Conservation (phyloP, 1,284 basidiomycete species). For the Apiotrichum domesticum region DNA sequence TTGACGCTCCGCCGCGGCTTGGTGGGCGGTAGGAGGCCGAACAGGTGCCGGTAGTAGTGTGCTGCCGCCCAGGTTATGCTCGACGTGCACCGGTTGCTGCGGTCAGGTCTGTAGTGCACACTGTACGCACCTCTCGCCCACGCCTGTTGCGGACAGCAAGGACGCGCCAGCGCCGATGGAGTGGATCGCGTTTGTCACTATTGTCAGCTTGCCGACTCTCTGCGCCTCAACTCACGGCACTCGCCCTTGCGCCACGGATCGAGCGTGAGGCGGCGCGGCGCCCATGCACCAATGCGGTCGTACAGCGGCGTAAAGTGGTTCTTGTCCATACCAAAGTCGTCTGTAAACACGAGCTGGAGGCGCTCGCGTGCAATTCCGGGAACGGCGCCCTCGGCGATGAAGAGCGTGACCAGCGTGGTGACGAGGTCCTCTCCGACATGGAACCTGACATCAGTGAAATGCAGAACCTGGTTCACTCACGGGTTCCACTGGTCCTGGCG, state of each 20-base stretch:
- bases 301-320: slow-evolving; percentile 42
- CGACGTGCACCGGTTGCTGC: slow-evolving; percentile 29
- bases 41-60: slow-evolving; percentile 42
- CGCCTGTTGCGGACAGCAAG: slow-evolving; percentile 36
- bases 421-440: slow-evolving; percentile 45
- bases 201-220: background rate
- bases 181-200: slow-evolving; percentile 40
- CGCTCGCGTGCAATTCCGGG: slow-evolving; percentile 23
- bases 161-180: slow-evolving; percentile 38
- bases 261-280: slow-evolving; percentile 34
- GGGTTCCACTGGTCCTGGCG: slow-evolving; percentile 44
- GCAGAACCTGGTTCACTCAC: slow-evolving; percentile 20
- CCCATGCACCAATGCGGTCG: slow-evolving; percentile 40
- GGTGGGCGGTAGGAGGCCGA: slow-evolving; percentile 27
- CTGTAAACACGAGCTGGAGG: slow-evolving; percentile 39
- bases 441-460: slow-evolving; percentile 21
- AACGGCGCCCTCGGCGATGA: slow-evolving; percentile 24
- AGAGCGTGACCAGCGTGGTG: slow-evolving; percentile 34
- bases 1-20: slow-evolving; percentile 23
- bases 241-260: slow-evolving; percentile 35
- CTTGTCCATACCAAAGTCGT: slow-evolving; percentile 31
- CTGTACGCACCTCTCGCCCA: slow-evolving; percentile 17
- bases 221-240: slow-evolving; percentile 26
- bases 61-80: slow-evolving; percentile 40
- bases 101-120: background rate